Evolutionary conservation across 2,329 filamentous ascomycete genomes (phyloP).

Genomic region (Fusarium lateritium): DNA sequence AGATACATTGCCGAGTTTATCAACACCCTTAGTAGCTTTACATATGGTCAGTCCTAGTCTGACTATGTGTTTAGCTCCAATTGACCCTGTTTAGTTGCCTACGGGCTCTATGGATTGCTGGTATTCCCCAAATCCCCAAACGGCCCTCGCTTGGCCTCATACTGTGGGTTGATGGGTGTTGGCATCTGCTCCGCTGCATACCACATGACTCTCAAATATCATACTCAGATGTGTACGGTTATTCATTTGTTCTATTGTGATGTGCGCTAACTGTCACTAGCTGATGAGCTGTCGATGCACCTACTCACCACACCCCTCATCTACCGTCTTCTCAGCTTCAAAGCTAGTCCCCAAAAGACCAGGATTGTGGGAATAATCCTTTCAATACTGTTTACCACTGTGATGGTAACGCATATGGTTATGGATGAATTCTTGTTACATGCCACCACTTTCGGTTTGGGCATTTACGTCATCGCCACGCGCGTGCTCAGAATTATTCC

Average conservation of each 20-base stretch:
- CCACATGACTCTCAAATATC: constrained; percentile 55
- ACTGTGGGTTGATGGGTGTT: constrained; percentile 57
- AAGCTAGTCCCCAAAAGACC: constrained; percentile 46
- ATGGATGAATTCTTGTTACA: constrained; percentile 61
- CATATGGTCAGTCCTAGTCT: constrained; percentile 49
- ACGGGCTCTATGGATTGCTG: constrained; percentile 57
- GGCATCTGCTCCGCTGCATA: constrained; percentile 53
- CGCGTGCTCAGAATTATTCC: constrained; percentile 52
- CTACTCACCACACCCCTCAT: constrained; percentile 59
- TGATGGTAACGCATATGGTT: constrained; percentile 60
- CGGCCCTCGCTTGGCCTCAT: constrained; percentile 53
- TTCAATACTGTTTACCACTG: constrained; percentile 46
- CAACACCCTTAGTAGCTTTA: constrained; percentile 60
- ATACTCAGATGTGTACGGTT: constrained; percentile 54
- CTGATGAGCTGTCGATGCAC: constrained; percentile 60
- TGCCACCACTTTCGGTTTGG: constrained; percentile 54
- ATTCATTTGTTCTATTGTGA: fast-evolving
- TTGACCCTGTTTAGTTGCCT: constrained; percentile 51
- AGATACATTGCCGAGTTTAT: constrained; percentile 61
- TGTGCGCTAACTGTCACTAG: constrained; percentile 35
- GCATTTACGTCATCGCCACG: constrained; percentile 54
- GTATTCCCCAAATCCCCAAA: constrained; percentile 34
- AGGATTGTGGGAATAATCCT: constrained; percentile 44
- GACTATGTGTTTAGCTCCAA: not conserved
- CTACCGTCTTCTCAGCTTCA: constrained; percentile 58